Evolutionary conservation across 2,329 filamentous ascomycete genomes (phyloP), one percentile per base, ranked within the genome.

Genomic region (Aspergillus puulaauensis): DNA sequence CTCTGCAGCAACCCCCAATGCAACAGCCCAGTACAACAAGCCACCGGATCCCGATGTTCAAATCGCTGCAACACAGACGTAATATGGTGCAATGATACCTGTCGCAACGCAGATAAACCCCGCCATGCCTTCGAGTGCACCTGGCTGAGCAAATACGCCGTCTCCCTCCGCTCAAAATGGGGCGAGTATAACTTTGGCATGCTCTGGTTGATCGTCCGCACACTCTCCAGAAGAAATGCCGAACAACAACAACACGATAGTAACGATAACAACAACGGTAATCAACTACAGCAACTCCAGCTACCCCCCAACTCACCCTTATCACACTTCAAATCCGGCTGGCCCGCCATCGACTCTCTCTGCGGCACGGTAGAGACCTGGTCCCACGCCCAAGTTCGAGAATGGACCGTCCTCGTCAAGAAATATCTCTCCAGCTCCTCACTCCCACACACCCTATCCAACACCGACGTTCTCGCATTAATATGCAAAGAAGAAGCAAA

Each of bases 171-270:
- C 14, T 40, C 62, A 2, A 72, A 70, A 66, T 57, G 68, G 56
- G 63, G 68, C 23, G 69, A 72, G 57, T 72, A 72, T 52, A 63
- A 68, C 24, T 72, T 71, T 33, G 70, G 70, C 15, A 71, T 73
- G 70, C 37, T 72, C 43, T 73, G 70, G 70, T 31, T 73, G 54
- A 70, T 73, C 59, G 65, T 73, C 7, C 68, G 70, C 5, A 47
- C 70, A 6, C 62, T 73, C 14, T 68, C 70, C 7, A 64, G 61
- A 14, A 61, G 68, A 31, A 57, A 67, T 31, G 12, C 54, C 9
- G 59, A 68, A 45, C 19, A 3, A 3, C n/a, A 9, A 48, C 17
- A 19, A 19, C 46, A 31, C 15, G 27, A 31, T 31, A 31, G 27
- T 11, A 68, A 40, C 19, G 2, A 11, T 2, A 5, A 48, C 45